Conservation (phyloP, 345 rosid species). For the Hibiscus mutabilis region DNA sequence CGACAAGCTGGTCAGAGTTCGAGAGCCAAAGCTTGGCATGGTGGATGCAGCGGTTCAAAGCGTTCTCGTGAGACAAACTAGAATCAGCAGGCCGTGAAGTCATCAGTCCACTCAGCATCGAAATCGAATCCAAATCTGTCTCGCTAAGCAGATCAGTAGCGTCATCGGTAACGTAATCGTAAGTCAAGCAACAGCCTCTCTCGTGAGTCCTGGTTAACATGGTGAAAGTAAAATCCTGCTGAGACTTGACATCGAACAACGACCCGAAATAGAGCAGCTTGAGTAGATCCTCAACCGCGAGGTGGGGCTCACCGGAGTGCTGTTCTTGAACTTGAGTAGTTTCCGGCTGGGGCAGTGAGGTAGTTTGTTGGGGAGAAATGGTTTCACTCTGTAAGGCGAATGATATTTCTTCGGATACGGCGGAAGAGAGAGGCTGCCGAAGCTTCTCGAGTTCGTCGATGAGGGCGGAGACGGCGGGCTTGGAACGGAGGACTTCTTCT, state of each 20-base stretch:
- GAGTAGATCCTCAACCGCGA: constrained; percentile 52
- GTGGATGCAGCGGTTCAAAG: constrained; percentile 64
- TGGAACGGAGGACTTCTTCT: constrained; percentile 76
- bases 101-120: constrained; percentile 52
- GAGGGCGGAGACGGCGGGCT: constrained; percentile 49
- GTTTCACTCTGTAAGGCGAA: constrained; percentile 28
- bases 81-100: constrained; percentile 74
- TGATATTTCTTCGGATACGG: constrained; percentile 64
- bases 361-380: constrained; percentile 10
- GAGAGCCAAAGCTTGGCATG: constrained; percentile 74
- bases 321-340: not conserved
- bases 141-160: constrained; percentile 81
- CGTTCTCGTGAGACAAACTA: constrained; percentile 64
- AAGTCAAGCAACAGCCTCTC: constrained; percentile 81
- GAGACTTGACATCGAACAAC: constrained; percentile 75
- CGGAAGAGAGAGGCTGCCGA: constrained; percentile 53
- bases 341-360: constrained; percentile 4
- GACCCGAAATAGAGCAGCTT: constrained; percentile 75
- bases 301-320: constrained; percentile 12
- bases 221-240: constrained; percentile 64
- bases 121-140: constrained; percentile 70
- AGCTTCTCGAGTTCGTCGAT: constrained; percentile 93
- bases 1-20: constrained; percentile 53
- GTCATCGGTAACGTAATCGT: constrained; percentile 86
- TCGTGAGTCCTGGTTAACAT: constrained; percentile 83